Percentiles rank a stretch among this genome's conserved stretches.
phyloP scores from a whole-genome alignment of 2,329 filamentous ascomycete genomes.

The Microsporum audouinii region DNA sequence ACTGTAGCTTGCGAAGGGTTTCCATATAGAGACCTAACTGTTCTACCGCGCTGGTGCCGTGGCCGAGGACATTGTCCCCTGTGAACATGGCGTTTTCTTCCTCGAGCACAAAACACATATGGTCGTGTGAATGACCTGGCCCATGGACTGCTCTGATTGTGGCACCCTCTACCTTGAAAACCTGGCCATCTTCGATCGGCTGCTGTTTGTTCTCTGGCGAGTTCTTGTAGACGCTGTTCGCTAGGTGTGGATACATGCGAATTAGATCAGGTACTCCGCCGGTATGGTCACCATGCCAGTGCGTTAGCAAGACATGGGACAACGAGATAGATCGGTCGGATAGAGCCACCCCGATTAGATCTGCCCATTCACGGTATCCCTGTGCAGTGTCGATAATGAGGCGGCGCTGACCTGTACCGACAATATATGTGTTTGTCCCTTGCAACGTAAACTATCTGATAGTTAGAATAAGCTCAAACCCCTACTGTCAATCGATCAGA shows the following conservation, averaged over 20 bases:
- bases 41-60: conserved; percentile 77
- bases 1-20: conserved; percentile 39
- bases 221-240: conserved; percentile 32
- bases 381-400: conserved; percentile 86
- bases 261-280: conserved; percentile 63
- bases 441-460: conserved; percentile 43
- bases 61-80: conserved; percentile 72
- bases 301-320: conserved; percentile 58
- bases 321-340: conserved; percentile 41
- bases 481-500: too few relatives aligned
- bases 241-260: conserved; percentile 53
- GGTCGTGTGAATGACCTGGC: conserved; percentile 70
- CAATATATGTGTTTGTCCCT: conserved; percentile 88
- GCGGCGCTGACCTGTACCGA: conserved; percentile 61
- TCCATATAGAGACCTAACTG: conserved; percentile 57
- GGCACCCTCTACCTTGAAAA: conserved; percentile 14
- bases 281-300: conserved; percentile 85
- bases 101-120: conserved; percentile 64
- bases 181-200: too few relatives aligned
- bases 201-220: too few relatives aligned
- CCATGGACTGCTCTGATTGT: conserved; percentile 56
- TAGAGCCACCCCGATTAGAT: conserved; percentile 38
- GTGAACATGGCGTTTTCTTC: conserved; percentile 79
- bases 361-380: conserved; percentile 62
- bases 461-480: neutral